These are phyloP conservation scores for Batkoa obscura DNA, from an alignment of 371 early-diverging fungal species.

Conservation along the genomic window DNA sequence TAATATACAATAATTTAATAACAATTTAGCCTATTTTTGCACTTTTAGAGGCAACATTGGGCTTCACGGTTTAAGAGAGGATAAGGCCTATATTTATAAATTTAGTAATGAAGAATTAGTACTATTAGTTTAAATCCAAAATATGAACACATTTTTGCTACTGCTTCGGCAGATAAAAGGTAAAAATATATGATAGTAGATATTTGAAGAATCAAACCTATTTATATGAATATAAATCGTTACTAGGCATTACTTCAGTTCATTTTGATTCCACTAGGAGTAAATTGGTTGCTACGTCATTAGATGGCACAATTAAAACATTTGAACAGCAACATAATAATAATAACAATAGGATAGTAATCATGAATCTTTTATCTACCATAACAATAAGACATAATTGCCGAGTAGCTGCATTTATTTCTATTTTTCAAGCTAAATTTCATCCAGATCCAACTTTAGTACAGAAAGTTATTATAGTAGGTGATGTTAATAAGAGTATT, in stretches of 20 bases:
- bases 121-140: constrained; percentile 50
- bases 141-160: constrained; percentile 31
- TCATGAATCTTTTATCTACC: too few relatives aligned
- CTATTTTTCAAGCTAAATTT: constrained; percentile 50
- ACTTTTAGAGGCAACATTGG: constrained; percentile 36
- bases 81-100: constrained; percentile 15
- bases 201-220: too few relatives aligned
- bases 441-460: constrained; percentile 21
- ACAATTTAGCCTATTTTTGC: too few relatives aligned
- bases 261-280: constrained; percentile 47
- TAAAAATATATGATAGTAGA: constrained; percentile 56
- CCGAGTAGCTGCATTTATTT: constrained; percentile 32
- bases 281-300: constrained; percentile 33
- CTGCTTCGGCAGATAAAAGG: constrained; percentile 39
- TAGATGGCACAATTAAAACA: constrained; percentile 37
- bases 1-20: too few relatives aligned
- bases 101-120: constrained; percentile 38
- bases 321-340: too few relatives aligned
- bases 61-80: constrained; percentile 26
- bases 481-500: constrained; percentile 44
- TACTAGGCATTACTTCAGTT: constrained; percentile 31
- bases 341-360: too few relatives aligned
- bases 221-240: too few relatives aligned
- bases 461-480: constrained; percentile 30
- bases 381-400: too few relatives aligned